Evolutionary conservation across 1,284 basidiomycete species (phyloP).

Genomic region (Amylostereum chailletii): DNA sequence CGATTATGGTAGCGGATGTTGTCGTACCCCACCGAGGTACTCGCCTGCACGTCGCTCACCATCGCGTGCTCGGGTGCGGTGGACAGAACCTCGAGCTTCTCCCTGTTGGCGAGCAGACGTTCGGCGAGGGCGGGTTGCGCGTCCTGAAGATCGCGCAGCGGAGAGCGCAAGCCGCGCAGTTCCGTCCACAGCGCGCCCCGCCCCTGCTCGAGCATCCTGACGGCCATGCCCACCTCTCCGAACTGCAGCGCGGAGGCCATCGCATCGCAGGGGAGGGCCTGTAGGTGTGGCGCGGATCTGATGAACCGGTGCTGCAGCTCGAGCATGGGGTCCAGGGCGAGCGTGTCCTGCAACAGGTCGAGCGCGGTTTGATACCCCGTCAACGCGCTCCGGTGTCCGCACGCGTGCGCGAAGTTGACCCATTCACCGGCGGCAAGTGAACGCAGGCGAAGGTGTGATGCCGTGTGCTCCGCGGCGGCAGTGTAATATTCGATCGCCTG

Average conservation of each 20-base stretch:
- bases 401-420: not conserved
- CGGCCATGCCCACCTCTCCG: constrained; percentile 21
- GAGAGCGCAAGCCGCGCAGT: constrained; percentile 14
- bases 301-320: too few relatives aligned
- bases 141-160: constrained; percentile 15
- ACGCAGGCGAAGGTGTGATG: not conserved
- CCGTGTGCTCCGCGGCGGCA: not conserved
- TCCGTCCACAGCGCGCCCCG: constrained; percentile 22
- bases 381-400: not conserved
- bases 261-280: constrained; percentile 17
- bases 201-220: constrained; percentile 27
- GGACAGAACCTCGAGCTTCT: constrained; percentile 1
- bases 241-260: constrained; percentile 25
- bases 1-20: constrained; percentile 11
- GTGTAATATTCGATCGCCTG: not conserved
- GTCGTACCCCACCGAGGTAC: constrained; percentile 11
- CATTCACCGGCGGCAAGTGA: not conserved
- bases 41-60: not conserved
- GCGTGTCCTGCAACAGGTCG: too few relatives aligned
- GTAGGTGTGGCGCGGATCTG: too few relatives aligned
- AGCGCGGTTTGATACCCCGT: too few relatives aligned
- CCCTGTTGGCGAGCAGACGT: constrained; percentile 15
- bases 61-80: not conserved
- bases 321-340: too few relatives aligned
- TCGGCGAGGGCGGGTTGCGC: constrained; percentile 15